Evolutionary conservation across 352 stramenopile genomes (phyloP).

Genomic region (Thraustochytrium striatum): DNA sequence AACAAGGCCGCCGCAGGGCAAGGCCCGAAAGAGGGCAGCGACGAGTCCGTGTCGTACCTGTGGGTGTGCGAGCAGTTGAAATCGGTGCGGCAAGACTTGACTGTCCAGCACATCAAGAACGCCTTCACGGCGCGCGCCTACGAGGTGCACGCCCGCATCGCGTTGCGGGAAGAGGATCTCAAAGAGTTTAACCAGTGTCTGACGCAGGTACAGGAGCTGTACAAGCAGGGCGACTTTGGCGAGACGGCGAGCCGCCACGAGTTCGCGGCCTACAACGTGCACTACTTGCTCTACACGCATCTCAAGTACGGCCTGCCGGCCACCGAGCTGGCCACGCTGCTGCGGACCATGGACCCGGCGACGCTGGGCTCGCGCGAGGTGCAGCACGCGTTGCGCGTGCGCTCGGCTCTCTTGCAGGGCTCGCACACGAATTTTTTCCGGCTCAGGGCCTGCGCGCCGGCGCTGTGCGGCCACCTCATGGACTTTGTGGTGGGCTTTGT

Average conservation of each 20-base stretch:
- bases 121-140: constrained; percentile 94
- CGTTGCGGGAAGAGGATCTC: constrained; percentile 73
- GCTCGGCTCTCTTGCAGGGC: background rate
- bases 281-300: constrained; percentile 44
- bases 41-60: constrained; percentile 22
- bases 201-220: constrained; percentile 45
- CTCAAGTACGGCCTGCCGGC: constrained; percentile 44
- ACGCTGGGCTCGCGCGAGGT: background rate
- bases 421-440: constrained; percentile 25
- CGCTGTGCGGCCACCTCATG: constrained; percentile 30
- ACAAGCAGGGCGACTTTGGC: constrained; percentile 7
- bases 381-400: constrained; percentile 20
- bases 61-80: constrained; percentile 92
- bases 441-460: background rate
- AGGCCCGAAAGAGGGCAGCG: background rate
- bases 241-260: background rate
- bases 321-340: constrained; percentile 15
- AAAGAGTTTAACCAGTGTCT: constrained; percentile 51
- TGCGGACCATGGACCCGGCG: background rate
- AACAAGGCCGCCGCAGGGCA: background rate
- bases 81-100: constrained; percentile 97
- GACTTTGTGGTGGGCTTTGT: constrained; percentile 47
- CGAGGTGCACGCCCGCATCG: constrained; percentile 91
- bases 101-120: constrained; percentile 93
- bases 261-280: constrained; percentile 43